A percentile compares a stretch with the other conserved stretches of the same genome.
phyloP scores from a whole-genome alignment of 2,329 filamentous ascomycete genomes.

The Akanthomyces lecanii region DNA sequence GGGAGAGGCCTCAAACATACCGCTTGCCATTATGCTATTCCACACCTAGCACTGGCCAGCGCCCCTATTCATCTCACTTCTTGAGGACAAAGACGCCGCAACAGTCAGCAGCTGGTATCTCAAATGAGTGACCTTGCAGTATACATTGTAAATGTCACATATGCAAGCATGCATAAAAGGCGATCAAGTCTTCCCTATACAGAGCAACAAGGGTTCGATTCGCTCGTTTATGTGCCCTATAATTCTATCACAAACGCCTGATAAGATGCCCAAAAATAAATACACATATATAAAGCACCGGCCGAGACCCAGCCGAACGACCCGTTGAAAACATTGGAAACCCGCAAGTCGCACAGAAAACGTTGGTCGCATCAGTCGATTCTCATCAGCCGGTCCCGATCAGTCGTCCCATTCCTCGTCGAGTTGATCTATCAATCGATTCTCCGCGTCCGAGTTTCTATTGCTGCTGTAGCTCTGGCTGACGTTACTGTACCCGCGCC shows the following conservation, averaged over 20 bases:
- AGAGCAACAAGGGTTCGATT: neutral
- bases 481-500: conserved; percentile 64
- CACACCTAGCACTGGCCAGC: neutral
- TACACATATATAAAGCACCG: conserved; percentile 1
- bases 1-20: neutral
- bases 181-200: neutral
- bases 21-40: neutral
- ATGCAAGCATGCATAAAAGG: neutral
- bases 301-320: neutral
- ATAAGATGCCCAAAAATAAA: conserved; percentile 4
- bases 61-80: neutral
- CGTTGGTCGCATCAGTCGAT: neutral
- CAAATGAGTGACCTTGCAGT: neutral
- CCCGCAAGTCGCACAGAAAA: neutral
- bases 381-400: neutral
- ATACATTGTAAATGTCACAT: neutral
- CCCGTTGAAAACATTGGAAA: neutral
- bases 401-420: conserved; percentile 96
- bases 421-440: conserved; percentile 88
- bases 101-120: neutral
- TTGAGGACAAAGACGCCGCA: neutral
- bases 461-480: conserved; percentile 49
- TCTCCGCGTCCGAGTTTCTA: conserved; percentile 72
- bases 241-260: neutral
- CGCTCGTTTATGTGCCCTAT: neutral